Evolutionary conservation across 1,284 basidiomycete genomes (phyloP), one percentile per base, ranked within the genome.

Genomic region (Marasmius sp.): DNA sequence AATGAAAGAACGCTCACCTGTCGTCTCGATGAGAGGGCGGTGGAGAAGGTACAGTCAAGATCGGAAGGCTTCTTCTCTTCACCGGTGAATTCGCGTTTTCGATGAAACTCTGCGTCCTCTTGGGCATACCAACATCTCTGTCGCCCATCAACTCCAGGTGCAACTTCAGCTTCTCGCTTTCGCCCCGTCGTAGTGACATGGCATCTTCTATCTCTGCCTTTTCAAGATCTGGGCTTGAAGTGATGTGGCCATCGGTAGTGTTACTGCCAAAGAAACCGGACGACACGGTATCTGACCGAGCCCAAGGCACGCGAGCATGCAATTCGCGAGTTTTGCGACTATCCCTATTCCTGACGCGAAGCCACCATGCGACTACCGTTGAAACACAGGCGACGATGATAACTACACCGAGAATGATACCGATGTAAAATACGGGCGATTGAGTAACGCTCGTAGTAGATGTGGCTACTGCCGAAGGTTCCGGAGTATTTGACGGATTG

Each of bases 391-490:
- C 78, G 37, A 79, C 66, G 16, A 71, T 74, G 7, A 75, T 72
- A 34, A 85, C 76, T 5, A 69, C 68, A 10, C 77, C 81, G 11
- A 85, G 69, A 7, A 75, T 73, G 57, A 85, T 77, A 11, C 76
- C 82, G 22, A 80, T 68, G 65, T 81, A 82, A 64, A 80, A 74
- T 20, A 76, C 71, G 6, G 77, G 68, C n/a, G 68, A 68, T 52
- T 77, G 75, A 9, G 68, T 63, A 14, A 71, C 56, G 18, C 71
- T 64, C 8, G 67, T 58, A 16, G 68, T 60, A 5, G 71, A 60
- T 56, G 69, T 10, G 48, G 53, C 37, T 43, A 60, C 41, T 10
- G 54, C 27, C 2, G 43, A 37, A 33, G 60, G 37, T 41, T 54
- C 20, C 12, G 41, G 12, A n/a, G 27, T 50, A 16, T 50, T 38